Conservation (phyloP, 352 stramenopile genomes). For the Blastocystis sp. region DNA sequence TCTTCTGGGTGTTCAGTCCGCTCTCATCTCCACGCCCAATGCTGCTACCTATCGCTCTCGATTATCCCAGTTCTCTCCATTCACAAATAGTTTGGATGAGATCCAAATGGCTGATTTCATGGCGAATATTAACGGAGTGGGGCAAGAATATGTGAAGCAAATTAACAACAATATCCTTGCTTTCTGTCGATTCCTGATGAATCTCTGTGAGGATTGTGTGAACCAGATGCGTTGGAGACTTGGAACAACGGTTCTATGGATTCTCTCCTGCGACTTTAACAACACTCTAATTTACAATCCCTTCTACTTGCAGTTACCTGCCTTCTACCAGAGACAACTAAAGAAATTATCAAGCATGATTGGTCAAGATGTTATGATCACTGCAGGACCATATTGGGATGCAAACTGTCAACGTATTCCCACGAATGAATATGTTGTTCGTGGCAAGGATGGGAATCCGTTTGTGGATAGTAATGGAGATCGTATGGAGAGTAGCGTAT, state of each 20-base stretch:
- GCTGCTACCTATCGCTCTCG: conserved; percentile 37
- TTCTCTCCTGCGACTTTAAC: conserved; percentile 60
- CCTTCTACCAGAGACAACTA: conserved; percentile 51
- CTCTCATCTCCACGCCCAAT: conserved; percentile 59
- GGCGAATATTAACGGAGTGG: conserved; percentile 60
- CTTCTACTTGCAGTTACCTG: conserved; percentile 45
- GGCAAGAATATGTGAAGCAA: conserved; percentile 12
- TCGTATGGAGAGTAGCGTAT: conserved; percentile 8
- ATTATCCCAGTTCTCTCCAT: conserved; percentile 46
- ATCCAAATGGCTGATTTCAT: conserved; percentile 62
- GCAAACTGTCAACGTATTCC: conserved; percentile 38
- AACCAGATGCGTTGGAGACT: conserved; percentile 37
- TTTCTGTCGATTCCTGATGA: conserved; percentile 49
- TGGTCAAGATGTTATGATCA: conserved; percentile 45
- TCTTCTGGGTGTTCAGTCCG: conserved; percentile 52
- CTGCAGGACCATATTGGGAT: conserved; percentile 54
- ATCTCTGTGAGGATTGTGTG: conserved; percentile 27
- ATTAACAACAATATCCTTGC: conserved; percentile 51
- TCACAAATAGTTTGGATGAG: conserved; percentile 49
- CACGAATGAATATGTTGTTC: neutral
- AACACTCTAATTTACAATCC: conserved; percentile 59
- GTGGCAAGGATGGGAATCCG: conserved; percentile 36
- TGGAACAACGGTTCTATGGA: conserved; percentile 53
- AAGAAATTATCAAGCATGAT: conserved; percentile 13
- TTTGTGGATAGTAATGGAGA: neutral